Evolutionary conservation across 805 yeast species (phyloP), one percentile per base, ranked within the genome.

Genomic region (Wickerhamomyces ciferrii): DNA sequence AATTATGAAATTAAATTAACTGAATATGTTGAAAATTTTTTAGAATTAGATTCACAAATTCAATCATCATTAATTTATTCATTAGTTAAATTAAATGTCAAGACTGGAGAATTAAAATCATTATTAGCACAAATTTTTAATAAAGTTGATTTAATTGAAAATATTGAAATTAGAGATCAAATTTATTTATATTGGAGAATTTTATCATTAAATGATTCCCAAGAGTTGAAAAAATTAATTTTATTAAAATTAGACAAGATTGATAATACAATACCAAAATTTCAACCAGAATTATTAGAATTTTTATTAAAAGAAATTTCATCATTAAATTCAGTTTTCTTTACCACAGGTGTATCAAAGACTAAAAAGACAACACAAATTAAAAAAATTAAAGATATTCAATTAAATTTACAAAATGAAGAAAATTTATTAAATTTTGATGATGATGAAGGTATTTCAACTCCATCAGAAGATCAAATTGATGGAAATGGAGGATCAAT

Each of bases 401-500:
- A 81, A 53, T 80, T 78, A 50, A 68, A 84, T 54, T 96, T 97
- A 11, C 82, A 79, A 53, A 81, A 80, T 48, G 97, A 89, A 58
- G 97, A 89, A 55, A 88, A 87, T 55, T 71, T 94, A 53, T 76
- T 92, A 43, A 96, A 92, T 62, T 82, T 92, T 53, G 97, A 85
- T 57, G 88, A 82, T 49, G 88, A 81, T 41, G 78, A 69, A 18
- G 32, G 70, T 54, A 37, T 50, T n/a, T n/a, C 50, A 2, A 40
- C 20, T 5, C 9, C 37, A 34, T 14, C 37, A n/a, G 11, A 5
- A 4, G 9, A 24, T 7, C 27, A 24, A 24, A 20, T 6, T 18
- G 11, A 36, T 29, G 48, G 19, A 5, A 39, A 29, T 24, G 49
- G 11, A n/a, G 36, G 11, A 32, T 59, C 66, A 3, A 55, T 69